A percentile compares a stretch with the other conserved stretches of the same genome.
Evolutionary conservation across 176 grass and related monocot species (phyloP).

Genomic region (maize (Zea mays)): DNA sequence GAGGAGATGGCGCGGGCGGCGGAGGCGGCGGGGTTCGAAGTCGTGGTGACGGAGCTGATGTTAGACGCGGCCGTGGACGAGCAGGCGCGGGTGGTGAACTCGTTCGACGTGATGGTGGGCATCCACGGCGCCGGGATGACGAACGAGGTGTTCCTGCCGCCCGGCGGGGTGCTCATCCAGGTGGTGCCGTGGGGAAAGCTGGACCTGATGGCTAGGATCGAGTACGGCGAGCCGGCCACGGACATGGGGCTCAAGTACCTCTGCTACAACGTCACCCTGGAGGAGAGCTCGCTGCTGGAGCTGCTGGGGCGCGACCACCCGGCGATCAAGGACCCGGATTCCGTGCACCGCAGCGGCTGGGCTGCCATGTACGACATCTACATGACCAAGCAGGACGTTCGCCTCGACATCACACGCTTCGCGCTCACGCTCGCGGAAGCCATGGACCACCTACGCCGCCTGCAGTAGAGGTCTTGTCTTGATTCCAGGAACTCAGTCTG

Average conservation of each 20-base stretch:
- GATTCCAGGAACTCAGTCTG: background rate
- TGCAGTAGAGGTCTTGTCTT: background rate
- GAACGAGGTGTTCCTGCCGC: conserved; percentile 66
- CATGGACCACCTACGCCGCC: conserved; percentile 41
- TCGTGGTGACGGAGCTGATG: conserved; percentile 26
- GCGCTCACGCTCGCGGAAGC: conserved; percentile 51
- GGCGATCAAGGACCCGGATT: conserved; percentile 56
- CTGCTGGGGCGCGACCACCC: conserved; percentile 56
- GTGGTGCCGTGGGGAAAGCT: conserved; percentile 73
- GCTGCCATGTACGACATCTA: conserved; percentile 56
- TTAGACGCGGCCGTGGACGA: conserved; percentile 36
- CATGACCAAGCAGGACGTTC: conserved; percentile 69
- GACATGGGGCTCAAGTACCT: conserved; percentile 64
- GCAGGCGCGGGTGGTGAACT: conserved; percentile 55
- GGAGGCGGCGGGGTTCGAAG: conserved; percentile 61
- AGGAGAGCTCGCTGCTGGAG: conserved; percentile 66
- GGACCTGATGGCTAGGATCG: conserved; percentile 48
- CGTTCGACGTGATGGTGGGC: conserved; percentile 72
- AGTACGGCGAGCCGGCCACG: conserved; percentile 49
- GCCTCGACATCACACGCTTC: conserved; percentile 44
- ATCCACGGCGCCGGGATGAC: conserved; percentile 78
- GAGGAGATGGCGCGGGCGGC: conserved; percentile 43
- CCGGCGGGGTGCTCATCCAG: conserved; percentile 63
- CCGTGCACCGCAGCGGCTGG: conserved; percentile 62
- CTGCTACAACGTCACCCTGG: conserved; percentile 56